phyloP scores from a whole-genome alignment of 805 yeast genomes.

The Teunomyces barrocoloradensis region DNA sequence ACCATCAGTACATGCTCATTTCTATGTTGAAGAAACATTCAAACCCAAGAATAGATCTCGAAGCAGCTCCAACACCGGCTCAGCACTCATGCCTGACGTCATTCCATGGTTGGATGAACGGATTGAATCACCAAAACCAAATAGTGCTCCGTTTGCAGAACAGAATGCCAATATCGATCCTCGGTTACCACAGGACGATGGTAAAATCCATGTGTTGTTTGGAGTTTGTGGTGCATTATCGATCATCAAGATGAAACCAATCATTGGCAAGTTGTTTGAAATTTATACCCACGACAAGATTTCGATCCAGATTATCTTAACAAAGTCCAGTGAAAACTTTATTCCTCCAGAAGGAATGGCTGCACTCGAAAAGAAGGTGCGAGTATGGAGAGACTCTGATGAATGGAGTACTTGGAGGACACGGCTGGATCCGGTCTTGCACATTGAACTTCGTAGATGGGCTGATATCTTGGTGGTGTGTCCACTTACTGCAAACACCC shows the following conservation, averaged over 20 bases:
- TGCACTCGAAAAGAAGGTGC: conserved; percentile 41
- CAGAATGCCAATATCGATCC: conserved; percentile 56
- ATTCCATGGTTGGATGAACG: background rate
- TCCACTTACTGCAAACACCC: conserved; percentile 92
- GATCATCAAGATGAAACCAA: conserved; percentile 49
- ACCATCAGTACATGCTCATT: conserved; percentile 77
- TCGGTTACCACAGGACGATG: conserved; percentile 59
- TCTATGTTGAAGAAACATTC: conserved; percentile 65
- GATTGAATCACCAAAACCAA: background rate
- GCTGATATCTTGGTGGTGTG: conserved; percentile 91
- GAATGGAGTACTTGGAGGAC: conserved; percentile 75
- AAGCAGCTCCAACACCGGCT: conserved; percentile 35
- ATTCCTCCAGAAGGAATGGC: conserved; percentile 45
- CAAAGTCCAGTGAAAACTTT: conserved; percentile 53
- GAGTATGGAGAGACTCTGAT: conserved; percentile 57
- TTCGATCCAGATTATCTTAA: conserved; percentile 52
- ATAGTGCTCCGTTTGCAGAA: conserved; percentile 19
- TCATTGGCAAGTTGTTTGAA: conserved; percentile 51
- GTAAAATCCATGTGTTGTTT: conserved; percentile 52
- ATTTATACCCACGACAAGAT: conserved; percentile 50
- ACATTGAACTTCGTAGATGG: conserved; percentile 94
- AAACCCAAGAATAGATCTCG: conserved; percentile 45
- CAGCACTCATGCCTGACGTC: conserved; percentile 4
- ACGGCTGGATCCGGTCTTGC: conserved; percentile 87
- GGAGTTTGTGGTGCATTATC: conserved; percentile 61